A percentile compares a stretch with the other conserved stretches of the same genome.
phyloP scores from a whole-genome alignment of 2,329 filamentous ascomycete genomes.

The Phialemonium atrogriseum region DNA sequence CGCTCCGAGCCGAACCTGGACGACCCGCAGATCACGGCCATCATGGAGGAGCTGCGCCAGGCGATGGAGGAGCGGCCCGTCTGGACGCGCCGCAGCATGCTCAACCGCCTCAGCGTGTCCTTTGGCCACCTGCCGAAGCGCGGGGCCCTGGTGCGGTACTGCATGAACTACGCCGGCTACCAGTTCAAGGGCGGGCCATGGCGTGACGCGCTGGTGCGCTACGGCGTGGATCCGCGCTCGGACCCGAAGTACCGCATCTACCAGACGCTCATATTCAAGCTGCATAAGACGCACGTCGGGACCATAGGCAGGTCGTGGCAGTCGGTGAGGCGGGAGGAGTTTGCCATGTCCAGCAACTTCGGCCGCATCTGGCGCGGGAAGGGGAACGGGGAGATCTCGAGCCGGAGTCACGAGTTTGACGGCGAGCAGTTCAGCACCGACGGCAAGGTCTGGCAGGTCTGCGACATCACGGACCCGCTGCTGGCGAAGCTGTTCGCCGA shows the following conservation, averaged over 20 bases:
- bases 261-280: conserved; percentile 82
- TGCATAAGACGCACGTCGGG: conserved; percentile 44
- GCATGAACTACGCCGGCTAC: conserved; percentile 79
- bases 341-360: conserved; percentile 14
- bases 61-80: conserved; percentile 70
- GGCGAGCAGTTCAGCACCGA: conserved; percentile 67
- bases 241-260: conserved; percentile 73
- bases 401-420: conserved; percentile 69
- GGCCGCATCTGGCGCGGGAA: conserved; percentile 18
- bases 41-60: conserved; percentile 54
- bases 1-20: conserved; percentile 49
- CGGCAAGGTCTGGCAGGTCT: conserved; percentile 89
- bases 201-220: conserved; percentile 77
- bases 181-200: conserved; percentile 90
- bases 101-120: conserved; percentile 55
- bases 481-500: conserved; percentile 58
- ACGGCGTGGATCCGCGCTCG: conserved; percentile 76
- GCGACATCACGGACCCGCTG: conserved; percentile 79
- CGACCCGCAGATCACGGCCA: conserved; percentile 51
- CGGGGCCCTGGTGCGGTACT: conserved; percentile 59
- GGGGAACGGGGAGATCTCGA: conserved; percentile 17
- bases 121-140: conserved; percentile 27
- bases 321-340: conserved; percentile 30
- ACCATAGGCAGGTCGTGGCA: conserved; percentile 41
- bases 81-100: conserved; percentile 76